Conservation (phyloP, 2,329 filamentous ascomycete genomes). For the Microdochium trichocladiopsis region DNA sequence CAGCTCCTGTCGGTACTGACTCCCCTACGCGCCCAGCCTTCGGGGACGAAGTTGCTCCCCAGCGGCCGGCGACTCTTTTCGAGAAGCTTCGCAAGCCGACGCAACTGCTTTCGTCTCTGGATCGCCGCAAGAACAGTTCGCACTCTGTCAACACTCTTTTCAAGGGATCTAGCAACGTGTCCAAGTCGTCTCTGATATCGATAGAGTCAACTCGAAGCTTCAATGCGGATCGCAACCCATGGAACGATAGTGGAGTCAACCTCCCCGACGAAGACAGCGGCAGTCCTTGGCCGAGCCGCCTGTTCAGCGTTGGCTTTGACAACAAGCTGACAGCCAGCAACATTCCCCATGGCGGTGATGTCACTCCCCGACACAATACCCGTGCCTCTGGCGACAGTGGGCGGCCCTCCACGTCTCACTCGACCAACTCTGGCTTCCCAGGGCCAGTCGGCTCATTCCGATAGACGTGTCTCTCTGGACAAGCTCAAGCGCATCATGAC, state of each 20-base stretch:
- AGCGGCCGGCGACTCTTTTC: constrained; percentile 74
- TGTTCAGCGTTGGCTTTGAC: constrained; percentile 58
- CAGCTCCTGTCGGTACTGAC: constrained; percentile 71
- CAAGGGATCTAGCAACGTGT: constrained; percentile 85
- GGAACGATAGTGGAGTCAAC: constrained; percentile 97
- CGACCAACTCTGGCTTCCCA: constrained; percentile 93
- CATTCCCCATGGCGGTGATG: constrained; percentile 68
- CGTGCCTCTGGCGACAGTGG: constrained; percentile 86
- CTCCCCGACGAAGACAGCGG: constrained; percentile 72
- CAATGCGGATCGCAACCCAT: constrained; percentile 88
- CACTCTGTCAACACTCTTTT: constrained; percentile 84
- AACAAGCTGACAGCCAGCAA: constrained; percentile 50
- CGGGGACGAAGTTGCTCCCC: constrained; percentile 69
- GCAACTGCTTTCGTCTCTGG: constrained; percentile 74
- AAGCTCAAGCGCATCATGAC: constrained; percentile 25
- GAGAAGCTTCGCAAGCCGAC: constrained; percentile 93
- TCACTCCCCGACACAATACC: constrained; percentile 75
- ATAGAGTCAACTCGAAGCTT: constrained; percentile 92
- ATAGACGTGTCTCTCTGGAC: constrained; percentile 44
- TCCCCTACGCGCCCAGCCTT: constrained; percentile 85
- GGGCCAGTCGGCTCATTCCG: constrained; percentile 85
- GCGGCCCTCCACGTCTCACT: constrained; percentile 90
- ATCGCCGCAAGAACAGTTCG: constrained; percentile 88
- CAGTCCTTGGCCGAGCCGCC: constrained; percentile 55
- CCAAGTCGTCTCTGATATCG: constrained; percentile 91